Conservation (phyloP, 306 rosid species). For the Castanospermum australe region DNA sequence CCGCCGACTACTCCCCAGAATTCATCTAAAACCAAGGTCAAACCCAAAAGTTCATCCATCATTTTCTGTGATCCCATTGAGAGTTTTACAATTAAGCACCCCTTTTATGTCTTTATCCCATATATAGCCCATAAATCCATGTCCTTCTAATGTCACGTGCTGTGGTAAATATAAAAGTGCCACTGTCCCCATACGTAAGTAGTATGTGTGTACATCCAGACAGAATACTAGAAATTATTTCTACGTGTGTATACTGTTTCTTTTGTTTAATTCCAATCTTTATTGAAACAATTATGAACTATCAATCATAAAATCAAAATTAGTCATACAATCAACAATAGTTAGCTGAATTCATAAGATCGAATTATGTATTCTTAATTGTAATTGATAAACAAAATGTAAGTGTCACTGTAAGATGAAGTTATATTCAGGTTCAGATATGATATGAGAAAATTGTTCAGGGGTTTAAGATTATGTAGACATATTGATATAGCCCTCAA, state of each 20-base stretch:
- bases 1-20: slow-evolving; percentile 33
- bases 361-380: too few relatives aligned
- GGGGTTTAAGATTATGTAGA: too few relatives aligned
- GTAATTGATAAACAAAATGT: too few relatives aligned
- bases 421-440: neutral
- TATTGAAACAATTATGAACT: neutral
- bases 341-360: too few relatives aligned
- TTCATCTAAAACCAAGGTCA: slow-evolving; percentile 26
- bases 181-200: neutral
- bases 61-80: neutral
- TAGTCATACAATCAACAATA: too few relatives aligned
- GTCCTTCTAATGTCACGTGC: neutral
- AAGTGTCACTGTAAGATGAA: too few relatives aligned
- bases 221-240: neutral
- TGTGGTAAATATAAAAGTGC: neutral
- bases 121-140: too few relatives aligned
- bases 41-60: slow-evolving; percentile 6
- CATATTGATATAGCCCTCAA: too few relatives aligned
- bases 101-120: neutral
- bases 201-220: neutral
- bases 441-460: too few relatives aligned
- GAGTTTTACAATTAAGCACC: slow-evolving; percentile 21
- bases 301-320: neutral
- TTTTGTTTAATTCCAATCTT: neutral
- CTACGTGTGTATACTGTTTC: neutral